phyloP scores from a whole-genome alignment of 2,329 filamentous ascomycete species.

The Onygena corvina region DNA sequence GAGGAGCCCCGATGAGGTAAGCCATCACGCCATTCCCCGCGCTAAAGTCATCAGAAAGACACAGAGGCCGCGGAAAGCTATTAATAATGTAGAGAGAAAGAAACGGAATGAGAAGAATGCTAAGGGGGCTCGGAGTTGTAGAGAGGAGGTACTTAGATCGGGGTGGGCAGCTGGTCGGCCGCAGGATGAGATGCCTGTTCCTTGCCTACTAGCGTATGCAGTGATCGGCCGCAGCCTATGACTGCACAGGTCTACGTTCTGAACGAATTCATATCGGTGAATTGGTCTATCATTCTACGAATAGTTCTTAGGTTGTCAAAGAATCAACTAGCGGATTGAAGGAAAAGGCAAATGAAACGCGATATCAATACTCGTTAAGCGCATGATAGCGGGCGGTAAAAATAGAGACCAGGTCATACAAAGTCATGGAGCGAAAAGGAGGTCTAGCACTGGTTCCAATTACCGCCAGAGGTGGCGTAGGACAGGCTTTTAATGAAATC shows the following conservation, averaged over 20 bases:
- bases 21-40: neutral
- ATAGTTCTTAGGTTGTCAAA: too few species aligned
- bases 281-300: too few species aligned
- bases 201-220: too few species aligned
- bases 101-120: neutral
- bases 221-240: too few species aligned
- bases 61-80: neutral
- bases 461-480: conserved; percentile 60
- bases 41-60: neutral
- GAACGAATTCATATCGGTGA: too few species aligned
- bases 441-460: conserved; percentile 54
- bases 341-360: too few species aligned
- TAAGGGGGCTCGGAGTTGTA: too few species aligned
- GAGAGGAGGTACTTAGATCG: too few species aligned
- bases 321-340: too few species aligned
- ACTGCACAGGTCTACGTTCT: too few species aligned
- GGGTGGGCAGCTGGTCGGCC: too few species aligned
- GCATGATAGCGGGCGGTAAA: neutral
- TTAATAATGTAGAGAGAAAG: neutral
- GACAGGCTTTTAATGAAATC: conserved; percentile 62
- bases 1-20: conserved; percentile 2
- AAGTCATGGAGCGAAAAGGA: neutral
- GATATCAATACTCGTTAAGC: neutral
- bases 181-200: too few species aligned
- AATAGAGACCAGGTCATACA: neutral